phyloP scores from a whole-genome alignment of 2,329 filamentous ascomycete genomes.

The Pseudocercospora musae region DNA sequence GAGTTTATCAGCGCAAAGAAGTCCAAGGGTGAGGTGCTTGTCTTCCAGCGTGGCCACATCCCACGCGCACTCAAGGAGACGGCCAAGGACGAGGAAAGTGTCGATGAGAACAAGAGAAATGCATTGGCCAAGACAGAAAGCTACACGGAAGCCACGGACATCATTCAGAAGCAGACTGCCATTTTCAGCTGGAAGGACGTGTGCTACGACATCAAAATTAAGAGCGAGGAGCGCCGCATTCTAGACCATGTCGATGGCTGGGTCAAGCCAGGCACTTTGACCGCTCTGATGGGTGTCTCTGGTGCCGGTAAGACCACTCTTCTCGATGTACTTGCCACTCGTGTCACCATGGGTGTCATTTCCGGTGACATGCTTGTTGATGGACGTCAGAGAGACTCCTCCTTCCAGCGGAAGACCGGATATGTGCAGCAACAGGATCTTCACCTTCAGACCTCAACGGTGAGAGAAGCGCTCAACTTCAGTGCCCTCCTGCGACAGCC shows the following conservation, averaged over 20 bases:
- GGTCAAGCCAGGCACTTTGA: constrained; percentile 89
- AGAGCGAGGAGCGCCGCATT: constrained; percentile 69
- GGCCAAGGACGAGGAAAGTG: constrained; percentile 37
- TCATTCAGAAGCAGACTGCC: constrained; percentile 63
- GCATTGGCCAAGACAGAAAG: constrained; percentile 36
- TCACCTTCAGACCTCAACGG: constrained; percentile 78
- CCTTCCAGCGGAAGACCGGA: constrained; percentile 88
- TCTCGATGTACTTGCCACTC: constrained; percentile 78
- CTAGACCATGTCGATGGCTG: constrained; percentile 85
- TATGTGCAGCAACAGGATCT: constrained; percentile 93
- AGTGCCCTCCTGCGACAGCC: constrained; percentile 83
- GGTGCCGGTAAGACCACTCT: constrained; percentile 94
- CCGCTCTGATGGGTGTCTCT: constrained; percentile 85
- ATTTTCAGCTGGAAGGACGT: constrained; percentile 85
- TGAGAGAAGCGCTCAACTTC: constrained; percentile 84
- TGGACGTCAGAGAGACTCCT: constrained; percentile 67
- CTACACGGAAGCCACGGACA: constrained; percentile 41
- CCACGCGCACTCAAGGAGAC: constrained; percentile 52
- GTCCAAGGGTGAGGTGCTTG: constrained; percentile 51
- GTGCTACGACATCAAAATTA: constrained; percentile 77
- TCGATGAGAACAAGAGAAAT: constrained; percentile 9
- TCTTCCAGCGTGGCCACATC: constrained; percentile 48
- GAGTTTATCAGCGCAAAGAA: constrained; percentile 50
- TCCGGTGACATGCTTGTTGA: constrained; percentile 84
- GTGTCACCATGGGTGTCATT: constrained; percentile 85